Evolutionary conservation across 441 rosid genomes (phyloP), one percentile per base, ranked within the genome.

Genomic region (Dalechampia spathulata): DNA sequence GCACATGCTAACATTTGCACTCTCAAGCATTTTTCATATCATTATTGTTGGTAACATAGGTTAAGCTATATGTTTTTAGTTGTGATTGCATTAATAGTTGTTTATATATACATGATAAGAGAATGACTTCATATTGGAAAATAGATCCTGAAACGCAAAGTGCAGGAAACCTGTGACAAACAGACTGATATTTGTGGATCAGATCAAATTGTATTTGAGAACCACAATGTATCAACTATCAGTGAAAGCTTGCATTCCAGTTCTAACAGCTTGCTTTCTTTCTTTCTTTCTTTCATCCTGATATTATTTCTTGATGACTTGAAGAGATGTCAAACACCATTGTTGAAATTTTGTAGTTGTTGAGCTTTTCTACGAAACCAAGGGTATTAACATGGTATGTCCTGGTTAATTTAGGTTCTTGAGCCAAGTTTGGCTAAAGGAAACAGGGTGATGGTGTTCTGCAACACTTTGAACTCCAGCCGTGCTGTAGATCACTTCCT

Each of bases 401-500:
- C 59, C 14, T 69, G 63, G 60, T 39, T 57, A 70, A 62, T 50
- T 60, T 75, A 91, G 98, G 96, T 88, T 67, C 96, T 91, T 63
- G 96, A 88, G 72, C 96, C 95, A 30, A 88, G 95, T 78, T 79
- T 91, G 75, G 80, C 89, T 42, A 88, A 82, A 71, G 98, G 98
- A 63, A 86, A 87, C 74, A 85, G 78, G 66, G 95, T 91, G 72
- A 91, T 91, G 96, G 95, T 86, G 44, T 86, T 88, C 72, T 91
- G 96, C 62, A 88, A 91, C 68, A 91, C 93, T 11, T 72, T 91
- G 75, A 86, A 82, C 72, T 91, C 93, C 60, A 87, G 98, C 64
- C 93, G 93, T 27, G 96, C 96, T 0, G 95, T 75, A 37, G 96
- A 87, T 73, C 98, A 87, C 72, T 91, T 76, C 70, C 96, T 91